Base-by-base conservation (phyloP, 148 eudicot species). In the Spergularia marina region DNA sequence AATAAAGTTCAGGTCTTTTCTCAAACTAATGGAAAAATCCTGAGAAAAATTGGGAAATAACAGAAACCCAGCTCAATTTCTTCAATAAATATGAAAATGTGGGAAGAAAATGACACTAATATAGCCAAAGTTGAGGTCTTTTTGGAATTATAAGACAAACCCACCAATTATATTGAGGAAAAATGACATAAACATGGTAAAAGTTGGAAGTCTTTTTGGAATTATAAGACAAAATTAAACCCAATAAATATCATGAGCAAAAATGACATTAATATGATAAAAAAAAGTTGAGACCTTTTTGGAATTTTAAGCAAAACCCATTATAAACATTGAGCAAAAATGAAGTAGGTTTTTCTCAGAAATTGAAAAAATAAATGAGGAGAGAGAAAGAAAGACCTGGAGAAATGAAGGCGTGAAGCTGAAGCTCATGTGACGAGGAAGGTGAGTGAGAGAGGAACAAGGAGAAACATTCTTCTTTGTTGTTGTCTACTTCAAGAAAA, bases 401-500 rank as follows among this genome's bases (percentile, higher is more conserved):
- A 67, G 72, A 47, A 30, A 21, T 12, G 53, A 4, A 52, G 23
- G 40, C 39, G 44, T n/a, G 63, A 71, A 30, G 36, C 3, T 30
- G 36, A 30, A 30, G 36, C 36, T 30, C 36, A 30, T 30, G 36
- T 30, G 68, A 52, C 51, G 47, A 18, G 44, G 77, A 52, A 74
- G 69, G 12, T 13, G n/a, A 21, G 36, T 30, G 36, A 69, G 74
- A 74, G 72, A 64, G 64, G 67, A 81, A 76, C 69, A 71, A 65
- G 73, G 71, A 76, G 69, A 81, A 72, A 81, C 83, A 81, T 81
- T 81, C 83, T 67, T 72, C 49, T 55, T 73, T 73, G 76, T 77
- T 76, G 79, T 76, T 81, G 83, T 76, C 80, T 72, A 76, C 68
- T 80, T 65, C 68, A 60, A 80, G 52, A 71, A 60, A 71, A 74